Conservation (phyloP, 2,329 filamentous ascomycete species). For the Pyrenophora teres region DNA sequence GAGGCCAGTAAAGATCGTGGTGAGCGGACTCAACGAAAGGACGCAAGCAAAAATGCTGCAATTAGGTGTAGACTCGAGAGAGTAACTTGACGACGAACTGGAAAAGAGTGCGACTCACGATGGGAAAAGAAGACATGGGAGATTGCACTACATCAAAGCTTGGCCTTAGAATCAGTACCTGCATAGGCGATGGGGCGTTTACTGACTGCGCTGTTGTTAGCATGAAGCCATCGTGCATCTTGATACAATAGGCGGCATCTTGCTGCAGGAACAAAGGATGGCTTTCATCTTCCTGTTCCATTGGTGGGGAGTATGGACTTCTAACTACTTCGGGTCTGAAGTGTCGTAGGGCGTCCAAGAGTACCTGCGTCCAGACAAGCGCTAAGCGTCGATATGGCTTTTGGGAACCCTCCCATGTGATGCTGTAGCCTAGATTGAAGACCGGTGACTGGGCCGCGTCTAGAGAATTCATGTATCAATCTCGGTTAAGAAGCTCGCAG, state of each 20-base stretch:
- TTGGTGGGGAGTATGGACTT: constrained; percentile 21
- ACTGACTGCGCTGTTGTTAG: constrained; percentile 25
- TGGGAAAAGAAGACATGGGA: constrained; percentile 33
- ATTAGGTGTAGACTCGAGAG: constrained; percentile 38
- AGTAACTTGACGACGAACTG: constrained; percentile 32
- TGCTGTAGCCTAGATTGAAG: constrained; percentile 21
- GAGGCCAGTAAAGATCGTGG: constrained; percentile 48
- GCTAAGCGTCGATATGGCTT: constrained; percentile 27
- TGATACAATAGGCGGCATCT: constrained; percentile 26
- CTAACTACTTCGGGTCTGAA: constrained; percentile 22
- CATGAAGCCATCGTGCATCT: constrained; percentile 30
- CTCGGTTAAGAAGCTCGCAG: constrained; percentile 26
- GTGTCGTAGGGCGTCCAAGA: constrained; percentile 20
- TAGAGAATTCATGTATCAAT: constrained; percentile 28
- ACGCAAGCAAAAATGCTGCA: constrained; percentile 57
- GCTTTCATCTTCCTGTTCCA: constrained; percentile 3
- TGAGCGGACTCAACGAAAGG: constrained; percentile 55
- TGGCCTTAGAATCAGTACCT: constrained; percentile 29
- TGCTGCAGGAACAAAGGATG: constrained; percentile 30
- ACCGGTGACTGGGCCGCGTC: constrained; percentile 29
- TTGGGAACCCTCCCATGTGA: constrained; percentile 20
- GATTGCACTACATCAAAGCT: constrained; percentile 31
- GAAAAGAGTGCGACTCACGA: constrained; percentile 28
- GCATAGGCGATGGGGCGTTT: constrained; percentile 27
- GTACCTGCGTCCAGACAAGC: constrained; percentile 20